phyloP scores from a whole-genome alignment of 352 stramenopile species.

The Globisporangium nagaii region DNA sequence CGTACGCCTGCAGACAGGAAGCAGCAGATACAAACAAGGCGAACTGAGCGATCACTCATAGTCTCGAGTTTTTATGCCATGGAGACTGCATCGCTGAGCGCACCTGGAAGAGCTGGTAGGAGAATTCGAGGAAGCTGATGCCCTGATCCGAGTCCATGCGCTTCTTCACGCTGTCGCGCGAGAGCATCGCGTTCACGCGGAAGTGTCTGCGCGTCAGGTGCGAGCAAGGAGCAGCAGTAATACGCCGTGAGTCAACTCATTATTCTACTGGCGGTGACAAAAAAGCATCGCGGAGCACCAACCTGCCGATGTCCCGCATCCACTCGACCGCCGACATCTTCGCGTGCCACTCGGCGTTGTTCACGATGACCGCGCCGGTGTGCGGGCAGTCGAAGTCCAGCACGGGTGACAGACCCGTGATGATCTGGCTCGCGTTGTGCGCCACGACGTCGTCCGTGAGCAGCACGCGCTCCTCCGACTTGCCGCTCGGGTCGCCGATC shows the following conservation, averaged over 20 bases:
- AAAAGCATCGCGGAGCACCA: not conserved
- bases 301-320: slow-evolving; percentile 94
- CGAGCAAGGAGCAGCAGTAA: no score
- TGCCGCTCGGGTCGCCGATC: slow-evolving; percentile 98
- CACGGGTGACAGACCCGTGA: slow-evolving; percentile 90
- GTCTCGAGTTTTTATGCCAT: not conserved
- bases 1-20: slow-evolving; percentile 89
- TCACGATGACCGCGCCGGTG: slow-evolving; percentile 93
- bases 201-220: slow-evolving; percentile 73
- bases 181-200: slow-evolving; percentile 98
- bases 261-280: no score
- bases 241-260: not conserved
- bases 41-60: no score
- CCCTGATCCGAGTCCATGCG: slow-evolving; percentile 92
- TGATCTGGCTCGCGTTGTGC: slow-evolving; percentile 88
- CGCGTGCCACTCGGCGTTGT: slow-evolving; percentile 98
- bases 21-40: no score
- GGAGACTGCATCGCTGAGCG: not conserved
- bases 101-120: slow-evolving; percentile 98
- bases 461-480: slow-evolving; percentile 95
- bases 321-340: slow-evolving; percentile 95
- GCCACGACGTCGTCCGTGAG: slow-evolving; percentile 92
- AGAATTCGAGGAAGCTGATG: slow-evolving; percentile 99
- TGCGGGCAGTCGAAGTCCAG: slow-evolving; percentile 89
- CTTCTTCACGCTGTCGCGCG: slow-evolving; percentile 97